Percentiles rank a stretch among this genome's conserved stretches.
Conservation (phyloP, 805 yeast species). For the Sugiyamaella valdiviana region DNA sequence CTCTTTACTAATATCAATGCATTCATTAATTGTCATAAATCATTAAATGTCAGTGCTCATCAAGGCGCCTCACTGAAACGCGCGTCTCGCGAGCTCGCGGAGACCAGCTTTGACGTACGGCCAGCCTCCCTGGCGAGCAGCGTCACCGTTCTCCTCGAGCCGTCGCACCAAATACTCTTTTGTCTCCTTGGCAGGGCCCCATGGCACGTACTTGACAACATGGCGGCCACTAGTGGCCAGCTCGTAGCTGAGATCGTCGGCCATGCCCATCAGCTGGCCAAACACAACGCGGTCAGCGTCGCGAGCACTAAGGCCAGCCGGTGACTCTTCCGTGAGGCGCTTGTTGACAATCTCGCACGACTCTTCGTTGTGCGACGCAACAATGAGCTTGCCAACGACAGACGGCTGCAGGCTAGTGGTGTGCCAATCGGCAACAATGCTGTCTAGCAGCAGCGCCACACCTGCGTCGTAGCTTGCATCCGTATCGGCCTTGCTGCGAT, state of each 20-base stretch:
- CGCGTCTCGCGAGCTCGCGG: conserved; percentile 16
- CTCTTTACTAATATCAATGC: neutral
- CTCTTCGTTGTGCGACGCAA: conserved; percentile 81
- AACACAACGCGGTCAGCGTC: conserved; percentile 48
- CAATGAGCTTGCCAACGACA: conserved; percentile 49
- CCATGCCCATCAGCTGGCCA: conserved; percentile 94
- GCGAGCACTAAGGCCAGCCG: conserved; percentile 16
- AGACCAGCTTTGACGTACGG: conserved; percentile 21
- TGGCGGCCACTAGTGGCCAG: conserved; percentile 61
- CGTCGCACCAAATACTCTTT: conserved; percentile 84
- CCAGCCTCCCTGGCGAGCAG: conserved; percentile 50
- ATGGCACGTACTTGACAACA: conserved; percentile 89
- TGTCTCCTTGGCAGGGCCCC: conserved; percentile 96
- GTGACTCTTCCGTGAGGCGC: conserved; percentile 36
- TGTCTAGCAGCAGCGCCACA: conserved; percentile 52
- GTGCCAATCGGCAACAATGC: conserved; percentile 41
- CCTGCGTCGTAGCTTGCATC: conserved; percentile 72
- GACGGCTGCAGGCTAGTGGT: conserved; percentile 34
- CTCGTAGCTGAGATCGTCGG: conserved; percentile 78
- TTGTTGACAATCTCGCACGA: conserved; percentile 71
- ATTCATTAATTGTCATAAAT: neutral
- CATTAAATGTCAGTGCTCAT: neutral
- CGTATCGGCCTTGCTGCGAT: conserved; percentile 70
- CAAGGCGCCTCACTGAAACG: neutral
- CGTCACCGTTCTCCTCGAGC: conserved; percentile 93